A percentile compares a stretch with the other conserved stretches of the same genome.
These are phyloP conservation scores for Nicotiana attenuata DNA, from an alignment of 257 asterid species.

Conservation along the genomic window DNA sequence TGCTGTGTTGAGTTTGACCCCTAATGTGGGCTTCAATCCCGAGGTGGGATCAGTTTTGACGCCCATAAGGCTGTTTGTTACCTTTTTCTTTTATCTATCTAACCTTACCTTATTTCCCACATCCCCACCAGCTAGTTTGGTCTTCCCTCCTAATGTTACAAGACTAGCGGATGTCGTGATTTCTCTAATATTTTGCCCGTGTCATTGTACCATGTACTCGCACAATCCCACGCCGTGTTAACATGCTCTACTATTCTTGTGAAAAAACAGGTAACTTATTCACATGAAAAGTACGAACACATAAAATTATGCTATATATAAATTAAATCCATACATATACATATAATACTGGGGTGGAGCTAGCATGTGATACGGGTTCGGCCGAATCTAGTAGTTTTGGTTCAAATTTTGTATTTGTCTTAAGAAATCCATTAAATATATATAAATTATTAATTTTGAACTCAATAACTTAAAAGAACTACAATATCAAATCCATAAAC, in stretches of 20 bases:
- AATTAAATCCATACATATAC: too few species aligned
- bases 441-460: too few species aligned
- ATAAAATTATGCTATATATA: too few species aligned
- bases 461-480: too few species aligned
- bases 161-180: not conserved
- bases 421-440: too few species aligned
- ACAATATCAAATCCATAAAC: too few species aligned
- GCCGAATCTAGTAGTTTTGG: too few species aligned
- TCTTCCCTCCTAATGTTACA: not conserved
- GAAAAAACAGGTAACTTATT: too few species aligned
- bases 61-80: conserved; percentile 10
- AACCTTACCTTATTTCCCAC: not conserved
- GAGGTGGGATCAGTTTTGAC: conserved; percentile 25
- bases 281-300: too few species aligned
- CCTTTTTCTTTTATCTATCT: not conserved
- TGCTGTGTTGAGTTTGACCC: conserved; percentile 37
- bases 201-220: not conserved
- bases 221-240: not conserved
- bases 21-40: conserved; percentile 52
- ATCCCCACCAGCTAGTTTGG: not conserved
- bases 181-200: not conserved
- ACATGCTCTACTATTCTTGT: not conserved
- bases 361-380: too few species aligned
- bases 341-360: too few species aligned
- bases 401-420: too few species aligned